Percentiles rank a stretch among this genome's conserved stretches.
phyloP scores from a whole-genome alignment of 2,329 filamentous ascomycete genomes.

The Pseudopithomyces maydicus region DNA sequence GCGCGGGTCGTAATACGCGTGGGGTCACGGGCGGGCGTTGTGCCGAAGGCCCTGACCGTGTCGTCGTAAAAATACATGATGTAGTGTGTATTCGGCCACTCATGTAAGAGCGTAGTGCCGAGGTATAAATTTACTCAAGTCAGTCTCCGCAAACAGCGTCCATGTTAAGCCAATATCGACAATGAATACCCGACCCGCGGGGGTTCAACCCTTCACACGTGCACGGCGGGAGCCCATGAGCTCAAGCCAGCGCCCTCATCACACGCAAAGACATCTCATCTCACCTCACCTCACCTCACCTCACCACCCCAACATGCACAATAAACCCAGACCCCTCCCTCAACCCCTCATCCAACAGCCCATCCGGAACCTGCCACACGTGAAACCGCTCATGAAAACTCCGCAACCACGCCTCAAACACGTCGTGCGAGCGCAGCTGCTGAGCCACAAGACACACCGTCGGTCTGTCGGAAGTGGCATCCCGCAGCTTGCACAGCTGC shows the following conservation, averaged over 20 bases:
- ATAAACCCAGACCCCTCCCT: slow-evolving; percentile 74
- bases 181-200: too few species aligned
- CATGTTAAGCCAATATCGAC: too few species aligned
- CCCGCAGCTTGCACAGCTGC: slow-evolving; percentile 71
- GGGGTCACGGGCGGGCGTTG: background rate
- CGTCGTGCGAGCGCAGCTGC: slow-evolving; percentile 82
- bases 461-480: slow-evolving; percentile 42
- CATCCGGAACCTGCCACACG: slow-evolving; percentile 77
- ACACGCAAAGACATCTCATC: too few species aligned
- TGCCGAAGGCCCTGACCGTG: too few species aligned
- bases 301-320: slow-evolving; percentile 70
- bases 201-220: too few species aligned
- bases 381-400: slow-evolving; percentile 70
- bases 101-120: too few species aligned
- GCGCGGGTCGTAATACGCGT: background rate
- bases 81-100: too few species aligned
- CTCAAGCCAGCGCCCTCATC: too few species aligned
- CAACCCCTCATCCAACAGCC: slow-evolving; percentile 63
- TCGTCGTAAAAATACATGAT: background rate
- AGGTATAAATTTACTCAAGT: too few species aligned
- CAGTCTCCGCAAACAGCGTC: too few species aligned
- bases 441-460: slow-evolving; percentile 84
- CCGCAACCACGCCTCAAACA: slow-evolving; percentile 81
- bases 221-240: too few species aligned
- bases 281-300: slow-evolving; percentile 12